Evolutionary conservation across 2,329 filamentous ascomycete genomes (phyloP).

Genomic region (Phialophora verrucosa): DNA sequence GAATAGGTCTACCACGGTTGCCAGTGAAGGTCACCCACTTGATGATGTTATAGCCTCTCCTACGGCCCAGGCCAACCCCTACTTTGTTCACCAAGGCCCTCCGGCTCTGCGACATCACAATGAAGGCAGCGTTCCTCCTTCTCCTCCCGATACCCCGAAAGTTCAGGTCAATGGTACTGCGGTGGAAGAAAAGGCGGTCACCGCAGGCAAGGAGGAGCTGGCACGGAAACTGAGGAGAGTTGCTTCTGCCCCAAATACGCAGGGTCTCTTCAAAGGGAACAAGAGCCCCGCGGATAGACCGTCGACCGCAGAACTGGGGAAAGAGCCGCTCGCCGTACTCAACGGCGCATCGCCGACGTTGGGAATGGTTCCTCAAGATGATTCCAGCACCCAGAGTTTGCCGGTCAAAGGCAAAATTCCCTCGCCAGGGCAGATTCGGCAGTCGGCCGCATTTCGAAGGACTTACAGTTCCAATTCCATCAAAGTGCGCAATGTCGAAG

Average conservation of each 20-base stretch:
- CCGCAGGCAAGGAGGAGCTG: slow-evolving; percentile 88
- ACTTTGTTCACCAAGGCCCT: slow-evolving; percentile 95
- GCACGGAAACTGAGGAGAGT: slow-evolving; percentile 91
- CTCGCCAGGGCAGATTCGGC: slow-evolving; percentile 68
- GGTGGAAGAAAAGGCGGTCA: slow-evolving; percentile 69
- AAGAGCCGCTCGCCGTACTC: slow-evolving; percentile 73
- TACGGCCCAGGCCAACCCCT: slow-evolving; percentile 92
- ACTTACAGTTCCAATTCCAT: slow-evolving; percentile 99
- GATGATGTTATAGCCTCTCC: slow-evolving; percentile 85
- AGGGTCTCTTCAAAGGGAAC: slow-evolving; percentile 76
- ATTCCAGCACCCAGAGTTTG: slow-evolving; percentile 48
- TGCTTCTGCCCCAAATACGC: slow-evolving; percentile 94
- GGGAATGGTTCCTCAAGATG: slow-evolving; percentile 58
- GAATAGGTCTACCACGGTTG: slow-evolving; percentile 86
- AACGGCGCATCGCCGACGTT: slow-evolving; percentile 60
- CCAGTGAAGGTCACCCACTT: slow-evolving; percentile 88
- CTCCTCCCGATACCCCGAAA: slow-evolving; percentile 86
- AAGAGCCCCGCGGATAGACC: slow-evolving; percentile 70
- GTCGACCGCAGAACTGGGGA: slow-evolving; percentile 82
- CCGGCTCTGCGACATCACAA: slow-evolving; percentile 94
- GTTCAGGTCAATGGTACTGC: slow-evolving; percentile 74
- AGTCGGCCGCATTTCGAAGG: slow-evolving; percentile 78
- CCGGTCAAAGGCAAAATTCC: slow-evolving; percentile 63
- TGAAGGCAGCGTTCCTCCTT: slow-evolving; percentile 88
- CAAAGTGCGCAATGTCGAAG: slow-evolving; percentile 96